These are phyloP conservation scores for Lentinula edodes DNA, from an alignment of 768 basidiomycete genomes.

Conservation along the genomic window DNA sequence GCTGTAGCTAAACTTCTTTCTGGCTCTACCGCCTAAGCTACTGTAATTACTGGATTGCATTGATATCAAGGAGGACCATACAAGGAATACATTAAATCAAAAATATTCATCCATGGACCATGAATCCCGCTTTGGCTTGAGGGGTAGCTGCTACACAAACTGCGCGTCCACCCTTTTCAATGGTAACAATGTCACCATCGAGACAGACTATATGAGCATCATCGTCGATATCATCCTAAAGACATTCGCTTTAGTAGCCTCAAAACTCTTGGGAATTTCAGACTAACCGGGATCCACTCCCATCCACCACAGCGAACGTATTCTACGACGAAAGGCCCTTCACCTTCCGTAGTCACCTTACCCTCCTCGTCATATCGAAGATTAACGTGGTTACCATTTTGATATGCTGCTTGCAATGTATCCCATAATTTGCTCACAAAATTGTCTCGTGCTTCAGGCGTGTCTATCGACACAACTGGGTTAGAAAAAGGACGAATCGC, in stretches of 20 bases:
- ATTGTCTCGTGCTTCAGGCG: conserved; percentile 31
- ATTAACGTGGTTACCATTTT: conserved; percentile 65
- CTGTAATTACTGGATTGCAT: not conserved
- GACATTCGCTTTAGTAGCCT: not conserved
- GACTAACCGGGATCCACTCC: conserved; percentile 80
- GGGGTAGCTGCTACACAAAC: conserved; percentile 37
- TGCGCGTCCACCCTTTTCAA: conserved; percentile 57
- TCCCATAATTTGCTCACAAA: conserved; percentile 52
- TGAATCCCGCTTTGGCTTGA: conserved; percentile 31
- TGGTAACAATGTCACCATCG: conserved; percentile 68
- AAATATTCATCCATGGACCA: conserved; percentile 37
- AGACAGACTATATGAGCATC: conserved; percentile 70
- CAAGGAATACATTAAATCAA: not conserved
- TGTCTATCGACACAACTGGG: conserved; percentile 38
- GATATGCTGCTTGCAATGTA: conserved; percentile 66
- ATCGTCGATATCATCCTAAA: conserved; percentile 53
- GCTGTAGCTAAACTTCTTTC: conserved; percentile 48
- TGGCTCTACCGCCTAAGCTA: not conserved
- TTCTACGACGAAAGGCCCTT: conserved; percentile 61
- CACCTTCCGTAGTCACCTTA: conserved; percentile 31
- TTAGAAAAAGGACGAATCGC: conserved; percentile 69
- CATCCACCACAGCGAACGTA: conserved; percentile 75
- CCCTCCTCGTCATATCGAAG: conserved; percentile 49
- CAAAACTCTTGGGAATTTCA: not conserved
- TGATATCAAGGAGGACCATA: not conserved